Percentiles rank a stretch among this genome's conserved stretches.
Conservation (phyloP, 179 eudicot species). For the Heliamphora pulchella region DNA sequence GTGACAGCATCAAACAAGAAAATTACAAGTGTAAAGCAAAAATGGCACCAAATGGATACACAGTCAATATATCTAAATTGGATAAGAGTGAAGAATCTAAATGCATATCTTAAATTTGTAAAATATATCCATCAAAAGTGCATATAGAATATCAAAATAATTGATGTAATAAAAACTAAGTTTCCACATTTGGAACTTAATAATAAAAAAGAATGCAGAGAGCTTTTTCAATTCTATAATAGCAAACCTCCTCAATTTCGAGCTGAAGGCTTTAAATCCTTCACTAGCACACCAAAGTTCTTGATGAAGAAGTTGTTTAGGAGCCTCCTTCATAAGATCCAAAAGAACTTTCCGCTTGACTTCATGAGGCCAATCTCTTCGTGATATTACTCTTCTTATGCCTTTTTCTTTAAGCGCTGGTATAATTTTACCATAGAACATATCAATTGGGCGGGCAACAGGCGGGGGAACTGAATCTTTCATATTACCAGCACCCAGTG, state of each 20-base stretch:
- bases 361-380: conserved; percentile 99
- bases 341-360: conserved; percentile 90
- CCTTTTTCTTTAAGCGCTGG: conserved; percentile 99
- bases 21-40: neutral
- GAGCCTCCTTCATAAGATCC: conserved; percentile 96
- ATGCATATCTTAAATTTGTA: neutral
- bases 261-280: conserved; percentile 87
- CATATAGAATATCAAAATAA: neutral
- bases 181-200: neutral
- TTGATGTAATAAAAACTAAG: no score
- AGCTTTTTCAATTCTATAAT: neutral
- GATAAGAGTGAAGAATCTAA: neutral
- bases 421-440: conserved; percentile 99
- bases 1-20: conserved; percentile 2
- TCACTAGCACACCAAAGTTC: conserved; percentile 99
- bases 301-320: conserved; percentile 92
- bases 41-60: neutral
- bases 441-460: conserved; percentile 98
- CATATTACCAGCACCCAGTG: conserved; percentile 44
- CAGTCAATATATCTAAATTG: neutral
- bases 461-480: conserved; percentile 57
- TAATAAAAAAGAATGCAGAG: neutral
- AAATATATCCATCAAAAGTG: neutral
- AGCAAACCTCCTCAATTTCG: conserved; percentile 73
- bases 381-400: conserved; percentile 91